A percentile compares a stretch with the other conserved stretches of the same genome.
These are phyloP conservation scores for Daldinia bambusicola DNA, from an alignment of 495 filamentous ascomycete species.

Conservation along the genomic window DNA sequence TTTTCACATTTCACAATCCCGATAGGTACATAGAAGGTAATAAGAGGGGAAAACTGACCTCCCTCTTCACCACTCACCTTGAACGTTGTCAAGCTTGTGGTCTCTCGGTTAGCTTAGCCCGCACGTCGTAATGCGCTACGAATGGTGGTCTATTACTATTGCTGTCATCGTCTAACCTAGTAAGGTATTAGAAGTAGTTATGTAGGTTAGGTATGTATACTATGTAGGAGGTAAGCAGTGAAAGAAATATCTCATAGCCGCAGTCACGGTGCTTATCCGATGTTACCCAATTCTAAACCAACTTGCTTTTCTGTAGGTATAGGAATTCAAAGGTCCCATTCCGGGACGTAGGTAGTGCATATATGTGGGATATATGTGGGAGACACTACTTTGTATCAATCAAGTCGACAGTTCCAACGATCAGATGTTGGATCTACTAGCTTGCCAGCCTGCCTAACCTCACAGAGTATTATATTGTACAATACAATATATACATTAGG, in stretches of 20 bases:
- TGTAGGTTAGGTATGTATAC: no score
- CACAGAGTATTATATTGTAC: no score
- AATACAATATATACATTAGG: no score
- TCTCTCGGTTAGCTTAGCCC: not conserved
- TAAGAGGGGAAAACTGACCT: not conserved
- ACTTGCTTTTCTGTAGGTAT: not conserved
- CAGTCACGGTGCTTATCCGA: not conserved
- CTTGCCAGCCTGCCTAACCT: no score
- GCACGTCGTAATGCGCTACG: not conserved
- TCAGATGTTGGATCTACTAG: not conserved
- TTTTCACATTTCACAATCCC: constrained; percentile 19
- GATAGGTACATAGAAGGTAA: constrained; percentile 5
- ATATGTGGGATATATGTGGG: not conserved
- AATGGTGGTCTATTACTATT: not conserved
- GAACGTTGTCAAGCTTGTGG: not conserved
- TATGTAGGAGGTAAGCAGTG: not conserved
- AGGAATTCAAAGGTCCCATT: not conserved
- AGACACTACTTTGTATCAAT: not conserved
- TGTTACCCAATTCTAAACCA: constrained; percentile 3
- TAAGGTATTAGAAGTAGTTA: not conserved
- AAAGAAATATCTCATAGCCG: constrained; percentile 1
- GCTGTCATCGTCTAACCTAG: not conserved
- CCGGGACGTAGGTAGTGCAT: not conserved
- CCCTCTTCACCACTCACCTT: not conserved
- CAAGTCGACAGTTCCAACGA: not conserved